These are phyloP conservation scores for Trichoderma gamsii DNA, from an alignment of 495 filamentous ascomycete species.

Conservation along the genomic window DNA sequence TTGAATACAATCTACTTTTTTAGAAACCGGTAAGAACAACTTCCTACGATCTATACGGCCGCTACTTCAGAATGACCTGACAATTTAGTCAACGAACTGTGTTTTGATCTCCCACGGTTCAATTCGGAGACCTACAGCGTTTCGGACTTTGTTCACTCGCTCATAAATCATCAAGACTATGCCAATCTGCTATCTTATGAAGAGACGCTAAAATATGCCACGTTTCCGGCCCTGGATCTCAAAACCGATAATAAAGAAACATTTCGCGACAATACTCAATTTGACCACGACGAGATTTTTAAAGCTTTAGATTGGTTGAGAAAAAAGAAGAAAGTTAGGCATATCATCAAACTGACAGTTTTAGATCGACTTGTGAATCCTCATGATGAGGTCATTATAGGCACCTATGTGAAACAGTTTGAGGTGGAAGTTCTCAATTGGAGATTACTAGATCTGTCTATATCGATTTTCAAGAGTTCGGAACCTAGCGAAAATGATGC, in stretches of 20 bases:
- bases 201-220: neutral
- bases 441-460: neutral
- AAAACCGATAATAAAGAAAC: neutral
- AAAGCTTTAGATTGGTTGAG: neutral
- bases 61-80: too few species aligned
- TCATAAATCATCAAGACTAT: neutral
- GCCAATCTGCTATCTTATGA: neutral
- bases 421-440: neutral
- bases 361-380: constrained; percentile 2
- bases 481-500: neutral
- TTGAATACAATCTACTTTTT: too few species aligned
- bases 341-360: neutral
- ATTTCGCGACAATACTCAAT: neutral
- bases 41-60: too few species aligned
- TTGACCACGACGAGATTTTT: neutral
- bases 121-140: neutral
- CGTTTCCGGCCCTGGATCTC: neutral
- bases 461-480: neutral
- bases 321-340: neutral
- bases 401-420: neutral
- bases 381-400: neutral
- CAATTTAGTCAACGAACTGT: neutral
- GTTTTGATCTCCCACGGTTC: constrained; percentile 1
- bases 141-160: neutral
- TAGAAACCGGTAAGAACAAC: too few species aligned